Evolutionary conservation across 106 monocot species (phyloP), one percentile per base, ranked within the genome.

Genomic region (Allium sativum): DNA sequence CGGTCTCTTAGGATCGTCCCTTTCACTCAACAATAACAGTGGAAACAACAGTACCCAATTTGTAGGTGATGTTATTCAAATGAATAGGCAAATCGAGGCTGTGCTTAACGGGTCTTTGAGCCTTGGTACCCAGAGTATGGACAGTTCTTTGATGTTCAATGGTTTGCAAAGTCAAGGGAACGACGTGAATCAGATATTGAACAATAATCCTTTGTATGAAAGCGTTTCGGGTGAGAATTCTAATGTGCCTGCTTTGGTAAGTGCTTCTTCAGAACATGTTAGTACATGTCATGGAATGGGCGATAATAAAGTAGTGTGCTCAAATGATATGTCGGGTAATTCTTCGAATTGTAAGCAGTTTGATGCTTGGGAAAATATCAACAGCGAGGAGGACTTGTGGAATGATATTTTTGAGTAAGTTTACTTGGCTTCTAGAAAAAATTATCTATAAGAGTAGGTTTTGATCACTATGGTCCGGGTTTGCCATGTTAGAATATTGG

Each of bases 351-450:
- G 51, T 9, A 52, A 64, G 0, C 44, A 69, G 10, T 45, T 67
- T 3, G 67, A 77, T 10, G 13, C 53, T 20, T 42, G 54, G 67
- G 62, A 68, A 44, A 47, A 45, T 15, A 70, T 54, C 18, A 77
- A 55, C 21, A 16, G 15, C 3, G 59, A 70, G 8, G 48, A 55
- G 18, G 76, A 77, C 22, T 59, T 15, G n/a, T 77, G 71, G 76
- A 66, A 77, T 55, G 61, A 66, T 4, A 43, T 71, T 12, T 44
- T 77, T 48, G 71, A 71, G 61, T 71, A 48, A 70, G 71, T 3
- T 14, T 13, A 6, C 48, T 12, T 1, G 3, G 8, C 48, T 50
- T 15, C 8, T 50, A 5, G 11, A 3, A 50, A 50, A 12, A 12
- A 50, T 50, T 12, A 50, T 50, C 15, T 12, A 12, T 50, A 50